phyloP scores from a whole-genome alignment of 768 basidiomycete genomes.

The Amanita fuliginea region DNA sequence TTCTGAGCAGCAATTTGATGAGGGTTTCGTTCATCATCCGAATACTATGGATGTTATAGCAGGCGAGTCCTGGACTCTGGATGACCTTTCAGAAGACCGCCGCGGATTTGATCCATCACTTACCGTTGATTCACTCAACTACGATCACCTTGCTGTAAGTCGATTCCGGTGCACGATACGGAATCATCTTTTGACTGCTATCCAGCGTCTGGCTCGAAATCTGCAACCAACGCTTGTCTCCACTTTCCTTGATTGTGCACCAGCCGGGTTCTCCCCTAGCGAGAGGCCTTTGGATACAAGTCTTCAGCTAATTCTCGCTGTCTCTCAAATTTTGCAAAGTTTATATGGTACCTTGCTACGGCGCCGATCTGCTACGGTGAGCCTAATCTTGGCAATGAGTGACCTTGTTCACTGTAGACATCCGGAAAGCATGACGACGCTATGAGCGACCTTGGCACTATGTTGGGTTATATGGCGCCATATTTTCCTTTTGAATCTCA shows the following conservation, averaged over 20 bases:
- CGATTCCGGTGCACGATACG: not conserved
- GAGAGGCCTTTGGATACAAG: conserved; percentile 48
- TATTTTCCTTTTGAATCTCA: conserved; percentile 78
- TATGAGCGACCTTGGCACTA: conserved; percentile 37
- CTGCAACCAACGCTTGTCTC: conserved; percentile 75
- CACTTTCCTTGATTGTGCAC: conserved; percentile 81
- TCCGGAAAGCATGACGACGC: conserved; percentile 11
- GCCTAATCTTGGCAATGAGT: not conserved
- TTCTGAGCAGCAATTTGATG: conserved; percentile 23
- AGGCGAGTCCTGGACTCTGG: conserved; percentile 9
- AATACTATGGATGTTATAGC: conserved; percentile 8
- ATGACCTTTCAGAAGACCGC: conserved; percentile 10
- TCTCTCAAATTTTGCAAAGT: conserved; percentile 43
- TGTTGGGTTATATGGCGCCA: conserved; percentile 65
- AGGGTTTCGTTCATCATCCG: conserved; percentile 22
- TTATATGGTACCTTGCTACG: conserved; percentile 52
- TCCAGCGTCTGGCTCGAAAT: conserved; percentile 56
- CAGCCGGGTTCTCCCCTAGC: conserved; percentile 66
- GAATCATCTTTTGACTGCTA: not conserved
- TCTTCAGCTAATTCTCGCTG: conserved; percentile 44
- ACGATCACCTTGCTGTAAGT: conserved; percentile 7
- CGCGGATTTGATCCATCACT: conserved; percentile 15
- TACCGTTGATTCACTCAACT: not conserved
- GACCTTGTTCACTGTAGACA: conserved; percentile 1
- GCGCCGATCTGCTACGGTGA: not conserved